A percentile compares a stretch with the other conserved stretches of the same genome.
Conservation (phyloP, 2,329 filamentous ascomycete species). For the Trichoderma citrinoviride region DNA sequence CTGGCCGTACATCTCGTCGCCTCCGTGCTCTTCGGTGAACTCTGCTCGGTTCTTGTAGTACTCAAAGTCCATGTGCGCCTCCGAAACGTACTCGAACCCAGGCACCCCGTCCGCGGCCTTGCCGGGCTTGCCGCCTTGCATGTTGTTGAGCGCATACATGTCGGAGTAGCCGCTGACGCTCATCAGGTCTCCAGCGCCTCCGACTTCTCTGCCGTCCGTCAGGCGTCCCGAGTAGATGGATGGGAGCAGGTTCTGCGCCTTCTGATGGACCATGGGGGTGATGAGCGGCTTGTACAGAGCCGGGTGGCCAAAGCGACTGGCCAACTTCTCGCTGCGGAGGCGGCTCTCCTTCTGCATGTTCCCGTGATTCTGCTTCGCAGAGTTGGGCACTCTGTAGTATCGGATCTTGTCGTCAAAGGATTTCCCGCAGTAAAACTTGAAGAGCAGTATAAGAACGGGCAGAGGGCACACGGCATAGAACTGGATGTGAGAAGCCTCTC, state of each 20-base stretch:
- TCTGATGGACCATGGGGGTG: constrained; percentile 93
- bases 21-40: constrained; percentile 84
- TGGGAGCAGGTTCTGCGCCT: constrained; percentile 81
- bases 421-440: constrained; percentile 80
- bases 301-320: constrained; percentile 82
- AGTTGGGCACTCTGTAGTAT: constrained; percentile 70
- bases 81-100: constrained; percentile 87
- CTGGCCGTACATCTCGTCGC: constrained; percentile 64
- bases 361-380: constrained; percentile 46
- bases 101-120: constrained; percentile 49
- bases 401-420: constrained; percentile 76
- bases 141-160: constrained; percentile 74
- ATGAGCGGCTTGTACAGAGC: constrained; percentile 85
- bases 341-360: constrained; percentile 51
- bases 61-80: constrained; percentile 82
- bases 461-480: constrained; percentile 71
- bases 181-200: constrained; percentile 53
- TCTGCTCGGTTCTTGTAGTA: constrained; percentile 89
- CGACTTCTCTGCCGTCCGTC: constrained; percentile 60
- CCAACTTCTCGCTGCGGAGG: constrained; percentile 65
- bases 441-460: constrained; percentile 72
- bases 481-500: constrained; percentile 57
- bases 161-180: constrained; percentile 76
- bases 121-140: constrained; percentile 57
- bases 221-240: constrained; percentile 82